Percentiles rank a stretch among this genome's conserved stretches.
These are phyloP conservation scores for Roridomyces roridus DNA, from an alignment of 768 basidiomycete genomes.

Conservation along the genomic window DNA sequence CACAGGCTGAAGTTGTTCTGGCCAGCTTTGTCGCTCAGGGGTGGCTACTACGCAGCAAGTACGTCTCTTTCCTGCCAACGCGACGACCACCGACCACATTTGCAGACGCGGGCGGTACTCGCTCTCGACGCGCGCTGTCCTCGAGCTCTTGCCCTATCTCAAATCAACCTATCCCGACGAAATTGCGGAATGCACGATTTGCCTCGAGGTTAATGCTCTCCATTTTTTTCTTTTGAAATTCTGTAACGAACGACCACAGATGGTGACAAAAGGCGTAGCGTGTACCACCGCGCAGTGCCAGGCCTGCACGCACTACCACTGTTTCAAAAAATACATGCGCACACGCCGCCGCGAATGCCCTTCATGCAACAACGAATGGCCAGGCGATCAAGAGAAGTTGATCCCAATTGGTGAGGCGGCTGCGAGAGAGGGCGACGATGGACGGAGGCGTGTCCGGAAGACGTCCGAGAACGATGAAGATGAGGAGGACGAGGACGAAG, in stretches of 20 bases:
- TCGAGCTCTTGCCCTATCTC: slow-evolving; percentile 79
- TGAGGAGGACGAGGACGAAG: slow-evolving; percentile 34
- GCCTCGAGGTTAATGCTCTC: slow-evolving; percentile 60
- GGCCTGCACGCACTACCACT: slow-evolving; percentile 67
- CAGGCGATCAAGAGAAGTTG: slow-evolving; percentile 53
- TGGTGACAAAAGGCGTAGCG: slow-evolving; percentile 70
- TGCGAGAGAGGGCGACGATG: slow-evolving; percentile 64
- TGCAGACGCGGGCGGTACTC: slow-evolving; percentile 74
- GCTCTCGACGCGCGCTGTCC: slow-evolving; percentile 72
- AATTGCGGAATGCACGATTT: slow-evolving; percentile 73
- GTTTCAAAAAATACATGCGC: slow-evolving; percentile 57
- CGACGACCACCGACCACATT: not conserved
- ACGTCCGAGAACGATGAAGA: slow-evolving; percentile 48
- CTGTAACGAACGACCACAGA: slow-evolving; percentile 42
- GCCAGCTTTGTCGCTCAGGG: slow-evolving; percentile 85
- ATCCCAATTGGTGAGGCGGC: slow-evolving; percentile 73
- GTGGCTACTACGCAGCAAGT: slow-evolving; percentile 81
- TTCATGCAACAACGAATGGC: slow-evolving; percentile 66
- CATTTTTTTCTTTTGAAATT: not conserved
- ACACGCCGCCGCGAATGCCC: slow-evolving; percentile 56
- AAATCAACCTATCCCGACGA: slow-evolving; percentile 76
- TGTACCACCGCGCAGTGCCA: slow-evolving; percentile 71
- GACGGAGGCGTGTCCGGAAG: slow-evolving; percentile 39
- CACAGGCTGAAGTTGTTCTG: slow-evolving; percentile 75
- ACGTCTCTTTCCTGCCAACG: slow-evolving; percentile 32